Evolutionary conservation across 352 stramenopile species (phyloP).

Genomic region (Plasmopara halstedii): DNA sequence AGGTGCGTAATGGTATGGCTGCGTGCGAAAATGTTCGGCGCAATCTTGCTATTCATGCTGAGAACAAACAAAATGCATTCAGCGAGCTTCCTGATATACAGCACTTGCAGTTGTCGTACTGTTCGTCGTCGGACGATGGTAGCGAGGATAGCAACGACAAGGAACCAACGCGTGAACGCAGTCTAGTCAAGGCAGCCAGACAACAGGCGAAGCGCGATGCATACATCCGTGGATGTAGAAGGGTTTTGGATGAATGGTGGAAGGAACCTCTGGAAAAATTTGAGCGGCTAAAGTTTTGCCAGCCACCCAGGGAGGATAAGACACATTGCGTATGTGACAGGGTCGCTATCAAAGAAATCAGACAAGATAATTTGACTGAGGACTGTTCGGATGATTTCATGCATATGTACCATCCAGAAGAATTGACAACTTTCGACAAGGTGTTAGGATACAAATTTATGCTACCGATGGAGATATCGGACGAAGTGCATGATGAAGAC

Average conservation of each 20-base stretch:
- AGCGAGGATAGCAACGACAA: conserved; percentile 22
- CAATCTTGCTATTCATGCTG: conserved; percentile 51
- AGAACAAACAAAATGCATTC: conserved; percentile 53
- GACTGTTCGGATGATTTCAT: conserved; percentile 73
- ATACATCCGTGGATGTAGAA: conserved; percentile 71
- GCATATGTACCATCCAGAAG: conserved; percentile 79
- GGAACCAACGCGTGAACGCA: conserved; percentile 20
- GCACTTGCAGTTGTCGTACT: conserved; percentile 27
- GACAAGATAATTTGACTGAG: too few relatives aligned
- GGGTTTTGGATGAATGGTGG: conserved; percentile 83
- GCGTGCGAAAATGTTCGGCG: conserved; percentile 58
- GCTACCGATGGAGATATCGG: conserved; percentile 69
- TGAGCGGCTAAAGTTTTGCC: conserved; percentile 42
- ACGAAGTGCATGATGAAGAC: conserved; percentile 44
- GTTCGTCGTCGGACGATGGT: conserved; percentile 28
- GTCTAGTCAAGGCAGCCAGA: conserved; percentile 13
- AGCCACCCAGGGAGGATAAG: conserved; percentile 17
- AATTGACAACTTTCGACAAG: conserved; percentile 82
- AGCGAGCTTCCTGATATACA: conserved; percentile 15
- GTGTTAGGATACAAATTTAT: conserved; percentile 85
- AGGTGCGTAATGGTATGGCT: conserved; percentile 59
- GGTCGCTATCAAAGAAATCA: conserved; percentile 14
- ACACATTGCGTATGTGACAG: conserved; percentile 15
- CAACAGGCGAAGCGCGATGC: conserved; percentile 55
- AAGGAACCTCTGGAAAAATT: conserved; percentile 70